Percentiles rank a stretch among this genome's conserved stretches.
Conservation (phyloP, 768 basidiomycete genomes). For the Termitomyces sp. region DNA sequence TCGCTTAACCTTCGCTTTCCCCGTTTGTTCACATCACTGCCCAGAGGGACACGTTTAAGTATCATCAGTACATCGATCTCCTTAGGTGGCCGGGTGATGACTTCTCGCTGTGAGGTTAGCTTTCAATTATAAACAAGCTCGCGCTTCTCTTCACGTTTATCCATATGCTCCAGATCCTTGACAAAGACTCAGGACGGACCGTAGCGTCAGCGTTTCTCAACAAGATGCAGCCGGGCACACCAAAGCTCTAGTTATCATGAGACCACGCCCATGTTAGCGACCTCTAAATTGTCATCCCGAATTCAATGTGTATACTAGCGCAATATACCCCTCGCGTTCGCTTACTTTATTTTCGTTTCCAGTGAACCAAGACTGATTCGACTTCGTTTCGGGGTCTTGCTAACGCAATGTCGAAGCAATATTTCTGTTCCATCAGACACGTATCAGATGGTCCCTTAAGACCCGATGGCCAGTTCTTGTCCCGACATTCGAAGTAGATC, state of each 20-base stretch:
- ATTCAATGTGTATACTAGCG: slow-evolving; percentile 10
- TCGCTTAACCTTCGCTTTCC: slow-evolving; percentile 2
- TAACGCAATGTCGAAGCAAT: neutral
- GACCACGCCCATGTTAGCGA: neutral
- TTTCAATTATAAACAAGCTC: slow-evolving; percentile 6
- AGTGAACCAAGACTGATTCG: neutral
- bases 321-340: slow-evolving; percentile 6
- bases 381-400: neutral
- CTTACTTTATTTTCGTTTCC: neutral
- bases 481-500: neutral
- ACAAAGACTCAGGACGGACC: slow-evolving; percentile 54
- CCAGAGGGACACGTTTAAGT: slow-evolving; percentile 54
- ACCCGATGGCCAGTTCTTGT: neutral
- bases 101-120: slow-evolving; percentile 66
- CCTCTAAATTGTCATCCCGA: slow-evolving; percentile 2
- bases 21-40: slow-evolving; percentile 4
- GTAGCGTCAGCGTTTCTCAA: slow-evolving; percentile 66
- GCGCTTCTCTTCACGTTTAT: neutral
- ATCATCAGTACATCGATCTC: slow-evolving; percentile 65
- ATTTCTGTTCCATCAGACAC: slow-evolving; percentile 1
- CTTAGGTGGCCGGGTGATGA: slow-evolving; percentile 68
- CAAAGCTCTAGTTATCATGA: slow-evolving; percentile 36
- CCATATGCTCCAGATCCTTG: slow-evolving; percentile 41
- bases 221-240: slow-evolving; percentile 65
- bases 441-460: slow-evolving; percentile 1